Percentiles rank a stretch among this genome's conserved stretches.
These are phyloP conservation scores for Cladosporium sphaerospermum DNA, from an alignment of 2,329 filamentous ascomycete species.

Conservation along the genomic window DNA sequence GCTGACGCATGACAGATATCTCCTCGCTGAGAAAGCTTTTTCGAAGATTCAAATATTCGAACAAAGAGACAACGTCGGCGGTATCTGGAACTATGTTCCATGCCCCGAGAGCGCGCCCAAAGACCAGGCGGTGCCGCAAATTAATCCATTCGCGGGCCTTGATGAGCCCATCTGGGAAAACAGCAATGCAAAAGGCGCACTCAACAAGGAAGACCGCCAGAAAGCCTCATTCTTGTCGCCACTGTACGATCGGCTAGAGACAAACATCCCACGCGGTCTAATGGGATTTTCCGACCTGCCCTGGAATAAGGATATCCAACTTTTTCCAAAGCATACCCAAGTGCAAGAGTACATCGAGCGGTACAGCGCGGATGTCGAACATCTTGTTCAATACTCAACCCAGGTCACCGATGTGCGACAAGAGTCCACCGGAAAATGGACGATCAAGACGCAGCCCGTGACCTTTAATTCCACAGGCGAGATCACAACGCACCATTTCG, in stretches of 20 bases:
- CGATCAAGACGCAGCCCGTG: constrained; percentile 43
- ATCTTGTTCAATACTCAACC: constrained; percentile 63
- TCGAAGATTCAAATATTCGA: constrained; percentile 71
- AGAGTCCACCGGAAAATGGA: constrained; percentile 46
- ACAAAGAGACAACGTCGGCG: constrained; percentile 69
- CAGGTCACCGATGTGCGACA: constrained; percentile 58
- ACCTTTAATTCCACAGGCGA: constrained; percentile 26
- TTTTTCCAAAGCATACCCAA: constrained; percentile 67
- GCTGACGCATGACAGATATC: constrained; percentile 46
- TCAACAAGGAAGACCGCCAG: constrained; percentile 17
- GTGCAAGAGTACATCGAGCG: constrained; percentile 68
- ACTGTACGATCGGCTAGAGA: constrained; percentile 75
- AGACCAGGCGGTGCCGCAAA: constrained; percentile 56
- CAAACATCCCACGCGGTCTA: constrained; percentile 74
- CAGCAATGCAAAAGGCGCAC: constrained; percentile 12
- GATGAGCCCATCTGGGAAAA: constrained; percentile 56
- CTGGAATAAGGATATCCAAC: constrained; percentile 49
- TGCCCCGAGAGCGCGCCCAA: constrained; percentile 39
- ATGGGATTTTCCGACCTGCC: constrained; percentile 71
- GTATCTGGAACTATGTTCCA: constrained; percentile 76
- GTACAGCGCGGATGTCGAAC: constrained; percentile 63
- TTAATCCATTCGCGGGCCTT: constrained; percentile 52
- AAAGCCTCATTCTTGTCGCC: constrained; percentile 60
- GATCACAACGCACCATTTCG: constrained; percentile 41
- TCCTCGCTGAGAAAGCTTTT: constrained; percentile 66